phyloP scores from a whole-genome alignment of 2,329 filamentous ascomycete genomes.

The Alternaria dauci region DNA sequence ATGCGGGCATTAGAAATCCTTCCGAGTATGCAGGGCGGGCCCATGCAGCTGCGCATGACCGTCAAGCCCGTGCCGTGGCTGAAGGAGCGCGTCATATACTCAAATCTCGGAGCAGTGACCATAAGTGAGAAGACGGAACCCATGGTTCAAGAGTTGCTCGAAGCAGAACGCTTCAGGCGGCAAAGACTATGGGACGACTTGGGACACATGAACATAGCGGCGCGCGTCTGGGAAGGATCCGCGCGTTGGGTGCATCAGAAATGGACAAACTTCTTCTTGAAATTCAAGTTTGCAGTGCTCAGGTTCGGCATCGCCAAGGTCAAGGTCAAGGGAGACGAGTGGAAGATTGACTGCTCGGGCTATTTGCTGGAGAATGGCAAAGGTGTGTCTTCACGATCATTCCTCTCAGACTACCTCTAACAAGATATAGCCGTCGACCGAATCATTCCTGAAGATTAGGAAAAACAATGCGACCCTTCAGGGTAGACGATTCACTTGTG shows the following conservation, averaged over 20 bases:
- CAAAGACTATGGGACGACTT: constrained; percentile 41
- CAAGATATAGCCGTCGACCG: constrained; percentile 41
- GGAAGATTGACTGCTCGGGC: constrained; percentile 49
- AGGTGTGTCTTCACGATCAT: constrained; percentile 34
- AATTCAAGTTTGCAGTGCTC: constrained; percentile 47
- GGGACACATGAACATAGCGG: constrained; percentile 32
- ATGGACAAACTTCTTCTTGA: constrained; percentile 48
- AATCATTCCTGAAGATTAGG: constrained; percentile 39
- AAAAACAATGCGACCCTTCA: neutral
- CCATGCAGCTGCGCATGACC: constrained; percentile 43
- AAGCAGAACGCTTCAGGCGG: constrained; percentile 39
- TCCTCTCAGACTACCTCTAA: constrained; percentile 11
- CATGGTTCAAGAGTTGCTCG: constrained; percentile 40
- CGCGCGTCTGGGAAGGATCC: constrained; percentile 36
- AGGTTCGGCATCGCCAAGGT: constrained; percentile 44
- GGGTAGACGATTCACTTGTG: neutral
- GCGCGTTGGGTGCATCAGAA: constrained; percentile 47
- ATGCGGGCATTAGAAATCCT: constrained; percentile 43
- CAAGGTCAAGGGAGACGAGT: constrained; percentile 43
- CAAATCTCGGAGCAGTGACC: constrained; percentile 38
- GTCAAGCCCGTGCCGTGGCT: constrained; percentile 36
- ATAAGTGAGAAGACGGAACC: constrained; percentile 46
- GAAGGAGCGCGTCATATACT: constrained; percentile 40
- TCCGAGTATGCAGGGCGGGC: constrained; percentile 39
- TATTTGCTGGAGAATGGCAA: constrained; percentile 45